A percentile compares a stretch with the other conserved stretches of the same genome.
phyloP scores from a whole-genome alignment of 768 basidiomycete species.

The Calocybe indica region DNA sequence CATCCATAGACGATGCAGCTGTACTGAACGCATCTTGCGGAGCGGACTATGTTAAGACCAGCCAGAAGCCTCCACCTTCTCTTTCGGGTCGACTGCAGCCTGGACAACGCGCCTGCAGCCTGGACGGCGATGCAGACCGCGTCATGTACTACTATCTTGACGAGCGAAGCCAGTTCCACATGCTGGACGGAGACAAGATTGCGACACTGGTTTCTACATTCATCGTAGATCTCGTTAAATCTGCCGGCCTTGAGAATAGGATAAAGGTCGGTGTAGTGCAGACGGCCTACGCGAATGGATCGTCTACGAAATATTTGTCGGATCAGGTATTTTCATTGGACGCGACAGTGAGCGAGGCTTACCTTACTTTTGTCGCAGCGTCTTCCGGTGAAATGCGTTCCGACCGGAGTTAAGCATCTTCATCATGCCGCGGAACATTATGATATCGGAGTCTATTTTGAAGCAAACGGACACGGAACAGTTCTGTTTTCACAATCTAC shows the following conservation, averaged over 20 bases:
- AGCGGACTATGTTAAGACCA: conserved; percentile 95
- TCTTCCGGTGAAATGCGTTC: conserved; percentile 89
- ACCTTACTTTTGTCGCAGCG: conserved; percentile 42
- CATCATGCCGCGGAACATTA: conserved; percentile 96
- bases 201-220: conserved; percentile 90
- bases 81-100: conserved; percentile 55
- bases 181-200: conserved; percentile 99
- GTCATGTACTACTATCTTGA: conserved; percentile 94
- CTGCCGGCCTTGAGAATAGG: conserved; percentile 70
- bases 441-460: conserved; percentile 97
- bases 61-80: conserved; percentile 80
- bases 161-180: conserved; percentile 68
- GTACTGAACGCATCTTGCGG: conserved; percentile 86
- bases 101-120: conserved; percentile 82
- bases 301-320: conserved; percentile 87
- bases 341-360: background rate
- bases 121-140: conserved; percentile 97
- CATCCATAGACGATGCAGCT: conserved; percentile 54
- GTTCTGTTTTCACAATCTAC: conserved; percentile 86
- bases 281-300: conserved; percentile 98
- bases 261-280: conserved; percentile 93
- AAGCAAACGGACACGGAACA: conserved; percentile 98
- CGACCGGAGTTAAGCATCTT: conserved; percentile 96
- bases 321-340: conserved; percentile 35
- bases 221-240: conserved; percentile 84